A percentile compares a stretch with the other conserved stretches of the same genome.
Conservation (phyloP, 345 rosid genomes). For the Trapa incisa region DNA sequence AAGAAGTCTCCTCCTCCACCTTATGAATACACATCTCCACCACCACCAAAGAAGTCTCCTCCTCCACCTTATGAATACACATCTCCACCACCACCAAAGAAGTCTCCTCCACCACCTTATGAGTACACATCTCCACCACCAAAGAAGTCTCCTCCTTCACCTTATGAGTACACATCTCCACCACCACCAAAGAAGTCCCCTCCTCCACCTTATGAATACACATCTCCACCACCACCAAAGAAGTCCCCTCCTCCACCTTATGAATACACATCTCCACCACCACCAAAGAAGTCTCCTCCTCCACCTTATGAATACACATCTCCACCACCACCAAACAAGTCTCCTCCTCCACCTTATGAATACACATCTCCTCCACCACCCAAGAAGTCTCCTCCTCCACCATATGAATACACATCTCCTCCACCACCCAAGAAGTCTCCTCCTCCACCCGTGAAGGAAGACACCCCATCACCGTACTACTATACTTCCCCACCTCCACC, state of each 20-base stretch:
- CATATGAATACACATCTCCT: constrained; percentile 39
- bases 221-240: constrained; percentile 23
- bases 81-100: background rate
- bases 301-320: background rate
- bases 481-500: constrained; percentile 11
- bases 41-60: background rate
- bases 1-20: background rate
- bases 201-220: constrained; percentile 2
- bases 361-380: constrained; percentile 50
- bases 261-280: background rate
- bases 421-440: constrained; percentile 11
- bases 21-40: background rate
- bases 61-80: background rate
- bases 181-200: background rate
- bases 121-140: background rate
- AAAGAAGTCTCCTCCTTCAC: background rate
- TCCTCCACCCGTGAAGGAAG: background rate
- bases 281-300: background rate
- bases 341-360: constrained; percentile 22
- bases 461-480: background rate
- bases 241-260: constrained; percentile 20
- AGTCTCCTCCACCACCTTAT: background rate
- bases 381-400: constrained; percentile 29
- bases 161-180: background rate
- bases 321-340: background rate